Evolutionary conservation across 139 green algal genomes (phyloP).

Genomic region (Bryopsis sp.): DNA sequence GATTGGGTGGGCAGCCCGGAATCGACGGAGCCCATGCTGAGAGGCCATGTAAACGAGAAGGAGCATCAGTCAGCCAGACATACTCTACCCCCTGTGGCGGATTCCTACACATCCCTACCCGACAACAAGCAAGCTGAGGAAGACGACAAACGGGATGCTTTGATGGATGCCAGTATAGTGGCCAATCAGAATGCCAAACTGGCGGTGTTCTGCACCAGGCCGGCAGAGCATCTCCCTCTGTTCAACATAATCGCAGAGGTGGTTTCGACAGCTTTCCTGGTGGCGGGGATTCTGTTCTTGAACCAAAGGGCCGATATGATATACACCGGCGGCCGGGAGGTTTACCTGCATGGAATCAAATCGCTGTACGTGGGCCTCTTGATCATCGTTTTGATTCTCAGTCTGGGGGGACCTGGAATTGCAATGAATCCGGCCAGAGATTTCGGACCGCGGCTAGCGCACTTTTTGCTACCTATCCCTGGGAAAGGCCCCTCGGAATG

Average conservation of each 20-base stretch:
- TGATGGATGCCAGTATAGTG: conserved; percentile 37
- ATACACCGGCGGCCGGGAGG: not conserved
- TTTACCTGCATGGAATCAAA: conserved; percentile 12
- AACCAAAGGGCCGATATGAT: conserved; percentile 8
- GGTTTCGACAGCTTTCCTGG: conserved; percentile 19
- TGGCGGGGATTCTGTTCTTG: conserved; percentile 19
- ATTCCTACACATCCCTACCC: too few relatives aligned
- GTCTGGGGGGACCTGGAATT: conserved; percentile 31
- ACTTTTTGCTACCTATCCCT: conserved; percentile 45
- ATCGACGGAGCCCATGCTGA: too few relatives aligned
- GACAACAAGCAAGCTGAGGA: too few relatives aligned
- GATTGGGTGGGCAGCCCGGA: too few relatives aligned
- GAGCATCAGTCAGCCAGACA: too few relatives aligned
- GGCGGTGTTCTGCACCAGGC: conserved; percentile 50
- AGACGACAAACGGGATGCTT: not conserved
- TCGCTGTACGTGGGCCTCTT: conserved; percentile 17
- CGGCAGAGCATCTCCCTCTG: conserved; percentile 45
- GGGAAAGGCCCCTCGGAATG: conserved; percentile 39
- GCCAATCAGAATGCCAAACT: conserved; percentile 62
- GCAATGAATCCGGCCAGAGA: conserved; percentile 48
- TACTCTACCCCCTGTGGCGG: too few relatives aligned
- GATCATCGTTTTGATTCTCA: conserved; percentile 23
- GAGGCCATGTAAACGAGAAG: too few relatives aligned
- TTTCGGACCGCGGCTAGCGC: conserved; percentile 40
- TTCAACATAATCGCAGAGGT: conserved; percentile 36